Base-by-base conservation (phyloP, 257 asterid genomes). In the Rubia yunnanensis region DNA sequence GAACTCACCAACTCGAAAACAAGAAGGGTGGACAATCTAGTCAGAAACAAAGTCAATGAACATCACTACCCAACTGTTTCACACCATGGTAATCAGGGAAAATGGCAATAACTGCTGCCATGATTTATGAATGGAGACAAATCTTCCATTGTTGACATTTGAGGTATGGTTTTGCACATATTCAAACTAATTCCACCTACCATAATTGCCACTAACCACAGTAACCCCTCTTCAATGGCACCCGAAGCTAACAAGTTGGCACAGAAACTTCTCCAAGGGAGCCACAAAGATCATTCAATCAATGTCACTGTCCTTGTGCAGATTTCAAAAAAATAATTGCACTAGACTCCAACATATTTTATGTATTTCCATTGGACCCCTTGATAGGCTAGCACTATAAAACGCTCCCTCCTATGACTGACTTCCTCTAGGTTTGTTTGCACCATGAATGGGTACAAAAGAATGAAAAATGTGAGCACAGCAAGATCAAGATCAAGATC, bases 401-500 rank as follows among this genome's bases (percentile, higher is more conserved):
- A 27, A 27, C 14, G 31, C 5, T 28, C n/a, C 62, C 63, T 57
- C 63, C 38, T 7, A 57, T 17, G 10, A 27, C 20, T 27, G 15
- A 56, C 26, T 26, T 65, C 49, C 5, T 18, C 22, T 17, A n/a
- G 30, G 6, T 38, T 44, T 64, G 24, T n/a, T 28, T 10, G 46
- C 57, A 48, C 23, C 24, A 79, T 76, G 84, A 54, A 61, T 6
- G 63, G 67, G 67, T 73, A 65, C 50, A 63, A 73, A 22, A 77
- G 82, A 71, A 67, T 74, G 66, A 67, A 54, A 54, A 24, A 34
- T 31, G 67, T 48, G 27, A 62, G 36, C n/a, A 46, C 69, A 32
- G 49, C 28, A 65, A 48, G 34, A 78, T 70, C 82, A 65, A 48
- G 34, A 78, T 70, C 82, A 58, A 70, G 74, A 13, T 78, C 79